Percentiles rank a stretch among this genome's conserved stretches.
Evolutionary conservation across 1,284 basidiomycete species (phyloP).

Genomic region (Tilletia indica): DNA sequence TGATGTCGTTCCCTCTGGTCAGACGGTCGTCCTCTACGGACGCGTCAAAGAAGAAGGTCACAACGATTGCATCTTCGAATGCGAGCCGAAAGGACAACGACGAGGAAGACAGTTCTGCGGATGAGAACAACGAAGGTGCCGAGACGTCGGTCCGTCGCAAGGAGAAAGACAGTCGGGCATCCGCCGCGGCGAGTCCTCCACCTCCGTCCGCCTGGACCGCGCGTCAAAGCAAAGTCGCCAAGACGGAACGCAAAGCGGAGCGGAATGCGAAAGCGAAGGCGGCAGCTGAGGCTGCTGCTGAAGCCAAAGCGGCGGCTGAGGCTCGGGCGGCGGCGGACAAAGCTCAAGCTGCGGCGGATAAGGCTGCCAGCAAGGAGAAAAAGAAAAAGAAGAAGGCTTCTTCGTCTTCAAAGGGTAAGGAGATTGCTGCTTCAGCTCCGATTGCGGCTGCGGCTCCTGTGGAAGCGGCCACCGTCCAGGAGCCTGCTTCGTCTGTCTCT

Average conservation of each 20-base stretch:
- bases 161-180: neutral
- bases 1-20: constrained; percentile 35
- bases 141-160: constrained; percentile 17
- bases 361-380: neutral
- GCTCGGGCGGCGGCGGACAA: neutral
- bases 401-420: neutral
- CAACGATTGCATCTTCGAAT: constrained; percentile 13
- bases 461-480: neutral
- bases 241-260: constrained; percentile 21
- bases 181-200: too few relatives aligned
- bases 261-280: constrained; percentile 1
- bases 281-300: constrained; percentile 5
- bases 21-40: constrained; percentile 16
- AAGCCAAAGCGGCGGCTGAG: neutral
- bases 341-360: neutral
- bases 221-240: constrained; percentile 20
- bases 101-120: neutral
- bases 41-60: constrained; percentile 28
- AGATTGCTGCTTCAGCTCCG: neutral
- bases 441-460: neutral
- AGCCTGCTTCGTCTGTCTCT: neutral
- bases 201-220: constrained; percentile 19
- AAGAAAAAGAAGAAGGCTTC: constrained; percentile 15
- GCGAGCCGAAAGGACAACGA: neutral
- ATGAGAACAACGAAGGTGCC: neutral